These are phyloP conservation scores for Talaromyces sp. DNA, from an alignment of 2,329 filamentous ascomycete species.

Conservation along the genomic window DNA sequence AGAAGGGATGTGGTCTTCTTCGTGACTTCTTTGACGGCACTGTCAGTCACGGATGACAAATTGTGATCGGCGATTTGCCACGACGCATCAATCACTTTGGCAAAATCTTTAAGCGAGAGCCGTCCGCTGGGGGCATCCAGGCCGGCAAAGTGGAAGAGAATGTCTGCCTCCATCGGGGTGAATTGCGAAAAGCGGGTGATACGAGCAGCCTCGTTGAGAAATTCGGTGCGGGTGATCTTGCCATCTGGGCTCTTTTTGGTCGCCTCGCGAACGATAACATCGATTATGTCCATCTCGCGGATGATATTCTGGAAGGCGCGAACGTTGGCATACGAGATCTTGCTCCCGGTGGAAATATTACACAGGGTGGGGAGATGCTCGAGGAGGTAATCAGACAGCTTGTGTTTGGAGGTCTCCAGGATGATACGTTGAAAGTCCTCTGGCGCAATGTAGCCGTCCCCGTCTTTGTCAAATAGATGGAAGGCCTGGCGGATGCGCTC, in stretches of 20 bases:
- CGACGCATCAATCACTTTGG: constrained; percentile 88
- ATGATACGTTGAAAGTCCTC: constrained; percentile 95
- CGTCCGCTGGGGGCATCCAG: constrained; percentile 84
- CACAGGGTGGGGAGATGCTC: constrained; percentile 87
- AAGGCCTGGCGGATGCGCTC: constrained; percentile 96
- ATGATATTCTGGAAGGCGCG: constrained; percentile 98
- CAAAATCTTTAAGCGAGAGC: constrained; percentile 77
- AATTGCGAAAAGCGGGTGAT: constrained; percentile 93
- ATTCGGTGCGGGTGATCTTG: constrained; percentile 90
- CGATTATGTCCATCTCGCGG: constrained; percentile 94
- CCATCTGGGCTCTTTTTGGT: constrained; percentile 77
- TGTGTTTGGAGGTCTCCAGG: constrained; percentile 84
- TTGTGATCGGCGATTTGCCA: constrained; percentile 61
- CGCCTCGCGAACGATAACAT: constrained; percentile 85
- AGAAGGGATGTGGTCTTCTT: constrained; percentile 55
- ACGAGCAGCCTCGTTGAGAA: constrained; percentile 86
- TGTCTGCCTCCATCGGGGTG: constrained; percentile 97
- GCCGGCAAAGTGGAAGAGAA: constrained; percentile 96
- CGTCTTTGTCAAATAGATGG: constrained; percentile 82
- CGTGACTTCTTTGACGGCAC: constrained; percentile 48
- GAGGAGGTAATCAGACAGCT: constrained; percentile 92
- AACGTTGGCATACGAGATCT: constrained; percentile 96
- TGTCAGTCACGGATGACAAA: constrained; percentile 47
- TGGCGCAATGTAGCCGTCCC: constrained; percentile 90
- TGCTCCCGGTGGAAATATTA: constrained; percentile 86